Evolutionary conservation across 768 basidiomycete species (phyloP), one percentile per base, ranked within the genome.

Genomic region (Tremella mesenterica): DNA sequence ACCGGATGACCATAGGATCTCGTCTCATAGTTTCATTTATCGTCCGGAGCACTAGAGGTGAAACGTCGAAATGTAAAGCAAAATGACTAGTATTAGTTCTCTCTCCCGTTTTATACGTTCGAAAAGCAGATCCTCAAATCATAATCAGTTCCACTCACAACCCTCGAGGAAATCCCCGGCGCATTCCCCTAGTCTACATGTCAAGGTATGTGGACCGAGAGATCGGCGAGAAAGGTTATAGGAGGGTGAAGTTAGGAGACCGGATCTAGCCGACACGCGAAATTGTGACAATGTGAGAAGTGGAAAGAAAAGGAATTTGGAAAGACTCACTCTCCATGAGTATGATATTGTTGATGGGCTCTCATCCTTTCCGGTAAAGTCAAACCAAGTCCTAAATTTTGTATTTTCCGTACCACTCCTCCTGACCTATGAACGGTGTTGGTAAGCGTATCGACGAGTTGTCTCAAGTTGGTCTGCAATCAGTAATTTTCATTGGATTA

Each of bases 321-420:
- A 9, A 38, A 16, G 0, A 73, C 71, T 68, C 58, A 73, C 71
- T 73, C 71, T 56, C 71, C 71, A 14, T 60, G 56, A 9, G 48
- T 52, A 53, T 71, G 67, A 58, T 68, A 71, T 45, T 67, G 66
- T 59, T 70, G 69, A 59, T 69, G 65, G 53, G 65, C 43, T 54
- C 64, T 61, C 63, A 67, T 68, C 51, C 69, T 39, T 53, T 53
- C 59, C 9, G 71, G 69, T 44, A 73, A 53, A 13, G 64, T 61
- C 50, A 64, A 34, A 29, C 59, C 68, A 1, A 64, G 50, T 12
- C 71, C 71, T 31, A 73, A 33, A 33, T 66, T 69, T 52, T 63
- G 62, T 38, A 73, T 54, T 56, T 66, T 61, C 31, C 71, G 36
- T 21, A 73, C 70, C 9, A 67, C 69, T 10, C 71, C 71, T 14